Evolutionary conservation across 106 monocot species (phyloP).

Genomic region (Hemerocallis citrina): DNA sequence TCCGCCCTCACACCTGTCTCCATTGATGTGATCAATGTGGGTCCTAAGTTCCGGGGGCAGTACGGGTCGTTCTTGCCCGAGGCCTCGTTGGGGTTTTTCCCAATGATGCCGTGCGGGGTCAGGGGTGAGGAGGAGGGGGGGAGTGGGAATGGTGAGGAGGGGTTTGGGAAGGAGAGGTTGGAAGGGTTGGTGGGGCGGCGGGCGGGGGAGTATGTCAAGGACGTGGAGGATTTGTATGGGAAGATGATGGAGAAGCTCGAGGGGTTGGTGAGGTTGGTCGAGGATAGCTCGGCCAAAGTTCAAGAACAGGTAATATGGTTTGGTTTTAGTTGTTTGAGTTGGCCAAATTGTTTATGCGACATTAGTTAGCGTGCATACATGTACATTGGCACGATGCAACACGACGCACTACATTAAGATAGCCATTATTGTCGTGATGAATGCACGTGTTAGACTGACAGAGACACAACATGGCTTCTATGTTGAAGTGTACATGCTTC

Average conservation of each 20-base stretch:
- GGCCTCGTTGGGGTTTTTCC: constrained; percentile 8
- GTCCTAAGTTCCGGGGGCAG: constrained; percentile 36
- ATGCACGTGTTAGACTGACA: neutral
- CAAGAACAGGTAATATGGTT: constrained; percentile 42
- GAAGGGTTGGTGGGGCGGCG: constrained; percentile 25
- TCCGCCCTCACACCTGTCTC: constrained; percentile 27
- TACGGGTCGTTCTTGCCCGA: constrained; percentile 31
- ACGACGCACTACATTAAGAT: neutral
- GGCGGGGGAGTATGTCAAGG: constrained; percentile 17
- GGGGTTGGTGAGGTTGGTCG: constrained; percentile 37
- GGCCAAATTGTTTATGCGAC: neutral
- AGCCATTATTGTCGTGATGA: neutral
- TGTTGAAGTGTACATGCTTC: no score
- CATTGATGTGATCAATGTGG: constrained; percentile 44
- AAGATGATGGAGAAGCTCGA: constrained; percentile 55
- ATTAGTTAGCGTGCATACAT: neutral
- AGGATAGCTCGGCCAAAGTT: constrained; percentile 41
- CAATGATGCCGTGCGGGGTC: constrained; percentile 19
- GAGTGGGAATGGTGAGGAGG: constrained; percentile 25
- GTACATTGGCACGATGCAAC: neutral
- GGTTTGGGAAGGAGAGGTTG: constrained; percentile 33
- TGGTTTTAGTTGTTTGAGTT: neutral
- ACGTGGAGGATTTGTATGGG: constrained; percentile 51
- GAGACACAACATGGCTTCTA: neutral
- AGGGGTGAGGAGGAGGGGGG: constrained; percentile 7